These are phyloP conservation scores for Apiospora phragmitis DNA, from an alignment of 2,329 filamentous ascomycete genomes.

Conservation along the genomic window DNA sequence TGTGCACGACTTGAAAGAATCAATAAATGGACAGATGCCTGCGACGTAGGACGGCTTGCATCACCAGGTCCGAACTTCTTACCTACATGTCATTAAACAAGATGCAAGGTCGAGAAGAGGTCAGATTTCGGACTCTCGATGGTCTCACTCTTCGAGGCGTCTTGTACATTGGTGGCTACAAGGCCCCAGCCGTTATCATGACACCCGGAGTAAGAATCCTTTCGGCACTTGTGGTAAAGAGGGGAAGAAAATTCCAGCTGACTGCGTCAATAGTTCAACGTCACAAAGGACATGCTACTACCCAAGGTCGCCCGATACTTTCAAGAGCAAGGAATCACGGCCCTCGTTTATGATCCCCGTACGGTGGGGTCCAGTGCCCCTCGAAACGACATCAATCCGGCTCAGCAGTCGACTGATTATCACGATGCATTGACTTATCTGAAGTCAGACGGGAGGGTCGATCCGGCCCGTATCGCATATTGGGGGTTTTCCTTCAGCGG, in stretches of 20 bases:
- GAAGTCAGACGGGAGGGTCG: constrained; percentile 18
- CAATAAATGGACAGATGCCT: too few relatives aligned
- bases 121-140: constrained; percentile 26
- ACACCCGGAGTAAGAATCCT: constrained; percentile 20
- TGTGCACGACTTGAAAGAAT: too few relatives aligned
- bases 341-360: constrained; percentile 25
- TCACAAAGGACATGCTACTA: constrained; percentile 27
- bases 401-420: constrained; percentile 20
- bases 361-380: constrained; percentile 23
- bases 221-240: constrained; percentile 11
- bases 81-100: too few relatives aligned
- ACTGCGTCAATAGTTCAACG: constrained; percentile 25
- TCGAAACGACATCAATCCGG: constrained; percentile 24
- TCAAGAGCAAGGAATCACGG: constrained; percentile 21
- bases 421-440: constrained; percentile 19
- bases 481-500: constrained; percentile 27
- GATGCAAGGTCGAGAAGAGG: too few relatives aligned
- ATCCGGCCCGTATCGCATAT: constrained; percentile 18
- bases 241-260: too few relatives aligned
- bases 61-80: too few relatives aligned
- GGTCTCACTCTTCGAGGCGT: constrained; percentile 20
- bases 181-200: constrained; percentile 24
- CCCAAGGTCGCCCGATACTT: constrained; percentile 23
- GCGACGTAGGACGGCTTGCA: too few relatives aligned
- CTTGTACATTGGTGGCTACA: constrained; percentile 17